Conservation (phyloP, 2,329 filamentous ascomycete genomes). For the Sordariomycetes sp. region DNA sequence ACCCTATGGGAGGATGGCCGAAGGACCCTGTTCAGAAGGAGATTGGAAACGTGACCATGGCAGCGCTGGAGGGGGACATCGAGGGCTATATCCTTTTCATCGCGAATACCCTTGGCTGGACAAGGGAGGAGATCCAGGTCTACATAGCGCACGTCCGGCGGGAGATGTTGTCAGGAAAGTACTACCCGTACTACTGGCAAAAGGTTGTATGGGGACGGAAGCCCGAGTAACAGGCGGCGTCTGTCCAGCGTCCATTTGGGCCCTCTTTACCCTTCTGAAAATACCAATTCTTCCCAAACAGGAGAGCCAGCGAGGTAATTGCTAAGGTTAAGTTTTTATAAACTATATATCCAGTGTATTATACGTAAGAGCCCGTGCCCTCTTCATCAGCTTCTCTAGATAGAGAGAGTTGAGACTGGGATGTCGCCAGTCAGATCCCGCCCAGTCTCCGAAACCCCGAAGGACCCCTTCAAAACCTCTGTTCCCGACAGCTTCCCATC, state of each 20-base stretch:
- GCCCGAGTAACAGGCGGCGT: neutral
- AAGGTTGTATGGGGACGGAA: slow-evolving; percentile 1
- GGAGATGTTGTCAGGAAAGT: slow-evolving; percentile 5
- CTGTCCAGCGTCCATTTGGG: neutral
- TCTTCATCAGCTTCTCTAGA: neutral
- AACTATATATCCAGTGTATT: no score
- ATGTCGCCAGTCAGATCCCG: slow-evolving; percentile 15
- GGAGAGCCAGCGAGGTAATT: no score
- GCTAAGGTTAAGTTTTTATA: no score
- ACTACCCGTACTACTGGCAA: slow-evolving; percentile 14
- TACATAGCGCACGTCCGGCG: slow-evolving; percentile 7
- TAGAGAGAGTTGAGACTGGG: slow-evolving; percentile 8
- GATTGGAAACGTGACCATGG: slow-evolving; percentile 9
- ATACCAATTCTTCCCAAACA: no score
- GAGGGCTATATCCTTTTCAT: slow-evolving; percentile 10
- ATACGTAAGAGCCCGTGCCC: no score
- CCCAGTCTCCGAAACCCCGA: slow-evolving; percentile 13
- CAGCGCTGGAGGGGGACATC: slow-evolving; percentile 8
- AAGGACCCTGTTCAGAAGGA: slow-evolving; percentile 13
- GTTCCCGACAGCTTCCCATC: slow-evolving; percentile 27
- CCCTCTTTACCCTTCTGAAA: no score
- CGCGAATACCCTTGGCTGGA: slow-evolving; percentile 10
- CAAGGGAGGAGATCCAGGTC: slow-evolving; percentile 8
- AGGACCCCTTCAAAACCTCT: slow-evolving; percentile 26
- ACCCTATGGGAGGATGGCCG: slow-evolving; percentile 12